These are phyloP conservation scores for Helotiales sp. DNA, from an alignment of 2,329 filamentous ascomycete species.

Conservation along the genomic window DNA sequence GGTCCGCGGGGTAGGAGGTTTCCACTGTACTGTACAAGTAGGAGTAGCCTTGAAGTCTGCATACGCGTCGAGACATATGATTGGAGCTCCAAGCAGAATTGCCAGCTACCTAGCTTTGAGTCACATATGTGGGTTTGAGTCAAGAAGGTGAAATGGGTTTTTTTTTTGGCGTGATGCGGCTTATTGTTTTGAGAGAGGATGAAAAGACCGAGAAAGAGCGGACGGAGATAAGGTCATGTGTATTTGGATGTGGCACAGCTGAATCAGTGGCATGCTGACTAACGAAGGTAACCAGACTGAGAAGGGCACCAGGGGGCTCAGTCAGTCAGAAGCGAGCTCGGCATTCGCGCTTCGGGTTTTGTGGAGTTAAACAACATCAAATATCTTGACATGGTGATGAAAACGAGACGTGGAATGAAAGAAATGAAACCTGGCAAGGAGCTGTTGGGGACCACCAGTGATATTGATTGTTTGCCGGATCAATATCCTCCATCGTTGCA, in stretches of 20 bases:
- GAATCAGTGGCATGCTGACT: neutral
- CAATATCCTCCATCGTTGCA: neutral
- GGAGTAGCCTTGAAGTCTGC: neutral
- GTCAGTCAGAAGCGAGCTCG: neutral
- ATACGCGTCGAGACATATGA: neutral
- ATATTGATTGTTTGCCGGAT: no score
- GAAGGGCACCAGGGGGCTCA: no score
- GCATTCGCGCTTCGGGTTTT: neutral
- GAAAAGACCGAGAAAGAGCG: slow-evolving; percentile 5
- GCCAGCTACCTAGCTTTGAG: neutral
- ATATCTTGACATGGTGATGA: neutral
- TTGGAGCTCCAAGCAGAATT: neutral
- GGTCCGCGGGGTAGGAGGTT: neutral
- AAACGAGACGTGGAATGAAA: neutral
- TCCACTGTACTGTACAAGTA: neutral
- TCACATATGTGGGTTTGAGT: neutral
- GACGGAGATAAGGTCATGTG: neutral
- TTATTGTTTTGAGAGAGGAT: neutral
- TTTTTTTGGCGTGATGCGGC: neutral
- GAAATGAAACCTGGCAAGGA: neutral
- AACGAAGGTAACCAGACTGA: no score
- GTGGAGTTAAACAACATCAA: neutral
- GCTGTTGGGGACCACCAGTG: no score
- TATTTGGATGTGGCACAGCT: neutral
- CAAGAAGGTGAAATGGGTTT: neutral